A percentile compares a stretch with the other conserved stretches of the same genome.
Conservation (phyloP, 2,329 filamentous ascomycete species). For the Fusarium goolgardi region DNA sequence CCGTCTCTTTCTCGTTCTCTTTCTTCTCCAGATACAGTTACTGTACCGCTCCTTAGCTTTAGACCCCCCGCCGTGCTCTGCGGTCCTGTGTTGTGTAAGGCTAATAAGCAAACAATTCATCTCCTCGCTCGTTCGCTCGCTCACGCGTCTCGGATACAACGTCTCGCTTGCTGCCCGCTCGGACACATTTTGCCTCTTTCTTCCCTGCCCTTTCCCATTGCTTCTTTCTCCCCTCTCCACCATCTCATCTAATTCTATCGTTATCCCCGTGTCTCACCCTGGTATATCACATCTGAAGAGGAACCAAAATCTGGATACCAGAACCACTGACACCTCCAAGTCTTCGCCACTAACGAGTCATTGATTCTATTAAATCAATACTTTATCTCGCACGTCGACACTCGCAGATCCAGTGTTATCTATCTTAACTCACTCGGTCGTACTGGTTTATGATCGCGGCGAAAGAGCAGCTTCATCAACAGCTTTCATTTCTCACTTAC, state of each 20-base stretch:
- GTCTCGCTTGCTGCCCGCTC: constrained; percentile 12
- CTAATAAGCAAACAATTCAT: constrained; percentile 46
- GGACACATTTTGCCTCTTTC: constrained; percentile 17
- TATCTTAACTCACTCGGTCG: constrained; percentile 1
- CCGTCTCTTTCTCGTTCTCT: constrained; percentile 32
- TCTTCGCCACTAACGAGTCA: constrained; percentile 22
- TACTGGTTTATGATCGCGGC: constrained; percentile 4
- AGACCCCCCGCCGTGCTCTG: constrained; percentile 18
- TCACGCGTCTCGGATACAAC: constrained; percentile 28
- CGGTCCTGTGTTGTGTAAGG: constrained; percentile 43
- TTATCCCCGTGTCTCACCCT: constrained; percentile 11
- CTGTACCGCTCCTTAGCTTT: constrained; percentile 22
- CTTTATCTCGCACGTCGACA: constrained; percentile 8
- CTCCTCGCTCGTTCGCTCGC: constrained; percentile 24
- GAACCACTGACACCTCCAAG: constrained; percentile 6
- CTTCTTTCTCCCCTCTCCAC: constrained; percentile 15
- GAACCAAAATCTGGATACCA: constrained; percentile 25
- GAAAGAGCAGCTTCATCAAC: constrained; percentile 10
- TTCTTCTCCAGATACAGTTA: constrained; percentile 7
- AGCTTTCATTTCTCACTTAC: constrained; percentile 6
- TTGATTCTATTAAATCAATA: constrained; percentile 16
- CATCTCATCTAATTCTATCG: constrained; percentile 5
- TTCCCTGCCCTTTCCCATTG: constrained; percentile 16
- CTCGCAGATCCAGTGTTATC: not conserved
- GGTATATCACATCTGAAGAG: constrained; percentile 14